These are phyloP conservation scores for Alternaria hordeiaustralica DNA, from an alignment of 2,329 filamentous ascomycete species.

Conservation along the genomic window DNA sequence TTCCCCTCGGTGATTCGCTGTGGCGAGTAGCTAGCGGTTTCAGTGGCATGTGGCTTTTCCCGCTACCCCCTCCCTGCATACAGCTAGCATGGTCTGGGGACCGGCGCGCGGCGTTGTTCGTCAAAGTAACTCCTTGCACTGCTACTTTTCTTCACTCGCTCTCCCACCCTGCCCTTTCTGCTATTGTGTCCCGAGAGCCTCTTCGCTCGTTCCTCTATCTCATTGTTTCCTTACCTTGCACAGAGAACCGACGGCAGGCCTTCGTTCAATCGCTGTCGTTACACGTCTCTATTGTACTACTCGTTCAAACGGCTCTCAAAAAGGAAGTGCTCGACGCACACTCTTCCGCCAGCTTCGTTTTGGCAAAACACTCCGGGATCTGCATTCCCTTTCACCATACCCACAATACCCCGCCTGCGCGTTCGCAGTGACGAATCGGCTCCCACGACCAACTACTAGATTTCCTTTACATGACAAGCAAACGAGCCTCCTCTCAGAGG, in stretches of 20 bases:
- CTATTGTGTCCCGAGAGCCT: conserved; percentile 26
- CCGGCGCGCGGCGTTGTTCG: conserved; percentile 7
- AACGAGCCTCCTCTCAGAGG: conserved; percentile 39
- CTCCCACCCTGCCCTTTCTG: conserved; percentile 13
- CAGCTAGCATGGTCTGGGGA: conserved; percentile 14
- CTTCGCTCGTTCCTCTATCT: conserved; percentile 27
- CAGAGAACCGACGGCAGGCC: conserved; percentile 37
- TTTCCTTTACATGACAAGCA: conserved; percentile 26
- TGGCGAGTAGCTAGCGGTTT: conserved; percentile 24
- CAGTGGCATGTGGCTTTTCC: conserved; percentile 26
- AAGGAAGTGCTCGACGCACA: conserved; percentile 45
- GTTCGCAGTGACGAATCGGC: conserved; percentile 19
- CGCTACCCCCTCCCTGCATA: conserved; percentile 26
- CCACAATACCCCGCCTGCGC: conserved; percentile 13
- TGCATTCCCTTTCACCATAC: conserved; percentile 10
- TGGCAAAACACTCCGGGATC: conserved; percentile 5
- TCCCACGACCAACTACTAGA: conserved; percentile 11
- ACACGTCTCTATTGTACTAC: conserved; percentile 22
- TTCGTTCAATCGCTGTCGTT: conserved; percentile 39
- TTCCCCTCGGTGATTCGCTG: conserved; percentile 29
- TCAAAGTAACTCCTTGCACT: conserved; percentile 10
- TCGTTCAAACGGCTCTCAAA: conserved; percentile 15
- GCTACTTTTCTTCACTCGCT: conserved; percentile 20
- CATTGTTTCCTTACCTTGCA: conserved; percentile 21
- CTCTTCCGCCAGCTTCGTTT: conserved; percentile 25